Evolutionary conservation across 352 stramenopile genomes (phyloP).

Genomic region (Globisporangium yorkense): DNA sequence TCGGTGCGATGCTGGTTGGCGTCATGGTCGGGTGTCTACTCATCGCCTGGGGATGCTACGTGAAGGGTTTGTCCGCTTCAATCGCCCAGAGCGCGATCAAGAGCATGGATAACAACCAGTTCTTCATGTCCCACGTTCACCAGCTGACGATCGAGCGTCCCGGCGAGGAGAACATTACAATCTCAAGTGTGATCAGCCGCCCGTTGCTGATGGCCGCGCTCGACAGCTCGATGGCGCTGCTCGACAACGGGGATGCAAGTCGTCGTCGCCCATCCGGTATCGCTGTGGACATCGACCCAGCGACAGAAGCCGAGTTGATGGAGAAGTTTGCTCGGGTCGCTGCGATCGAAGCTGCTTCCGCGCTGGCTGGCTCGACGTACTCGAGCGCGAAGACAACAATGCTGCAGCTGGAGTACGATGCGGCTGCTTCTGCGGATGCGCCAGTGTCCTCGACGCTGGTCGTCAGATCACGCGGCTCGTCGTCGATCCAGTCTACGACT

Average conservation of each 20-base stretch:
- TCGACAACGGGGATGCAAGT: slow-evolving; percentile 39
- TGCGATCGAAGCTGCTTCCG: slow-evolving; percentile 37
- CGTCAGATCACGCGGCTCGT: slow-evolving; percentile 4
- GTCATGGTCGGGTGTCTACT: slow-evolving; percentile 38
- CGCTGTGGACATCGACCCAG: slow-evolving; percentile 25
- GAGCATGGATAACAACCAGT: slow-evolving; percentile 53
- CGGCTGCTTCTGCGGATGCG: slow-evolving; percentile 8
- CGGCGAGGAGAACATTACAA: slow-evolving; percentile 66
- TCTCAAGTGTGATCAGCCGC: slow-evolving; percentile 66
- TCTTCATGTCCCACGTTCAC: slow-evolving; percentile 60
- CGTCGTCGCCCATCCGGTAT: slow-evolving; percentile 23
- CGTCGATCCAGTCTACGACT: slow-evolving; percentile 14
- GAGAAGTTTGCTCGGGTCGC: slow-evolving; percentile 61
- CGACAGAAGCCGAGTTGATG: slow-evolving; percentile 50
- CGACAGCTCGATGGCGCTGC: slow-evolving; percentile 22
- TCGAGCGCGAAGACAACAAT: slow-evolving; percentile 25
- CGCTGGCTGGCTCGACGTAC: slow-evolving; percentile 25
- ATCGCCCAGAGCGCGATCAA: slow-evolving; percentile 59
- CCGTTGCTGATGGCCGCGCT: slow-evolving; percentile 49
- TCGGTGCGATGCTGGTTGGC: slow-evolving; percentile 49
- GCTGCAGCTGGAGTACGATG: slow-evolving; percentile 30
- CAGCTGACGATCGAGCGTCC: slow-evolving; percentile 63
- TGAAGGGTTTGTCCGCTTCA: slow-evolving; percentile 62
- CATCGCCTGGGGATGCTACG: slow-evolving; percentile 71
- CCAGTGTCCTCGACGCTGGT: slow-evolving; percentile 12